Evolutionary conservation across 1,139 yeast genomes (phyloP).

Genomic region (Blastobotrys serpentis): DNA sequence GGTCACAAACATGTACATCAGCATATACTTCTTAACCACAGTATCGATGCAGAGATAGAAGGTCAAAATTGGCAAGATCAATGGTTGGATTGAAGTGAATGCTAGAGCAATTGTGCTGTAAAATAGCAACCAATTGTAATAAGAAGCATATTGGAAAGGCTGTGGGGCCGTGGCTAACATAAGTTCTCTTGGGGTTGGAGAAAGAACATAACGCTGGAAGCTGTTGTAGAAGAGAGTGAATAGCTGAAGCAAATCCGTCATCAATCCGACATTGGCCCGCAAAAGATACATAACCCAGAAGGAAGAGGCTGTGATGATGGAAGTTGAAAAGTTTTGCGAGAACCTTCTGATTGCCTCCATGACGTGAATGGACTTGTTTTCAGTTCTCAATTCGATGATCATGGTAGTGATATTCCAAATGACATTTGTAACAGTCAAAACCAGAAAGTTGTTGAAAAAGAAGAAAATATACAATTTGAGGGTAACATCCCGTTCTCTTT

Average conservation of each 20-base stretch:
- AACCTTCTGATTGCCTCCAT: slow-evolving; percentile 12
- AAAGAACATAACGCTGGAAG: slow-evolving; percentile 31
- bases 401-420: slow-evolving; percentile 41
- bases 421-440: slow-evolving; percentile 42
- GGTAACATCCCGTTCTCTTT: slow-evolving; percentile 42
- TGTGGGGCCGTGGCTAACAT: slow-evolving; percentile 41
- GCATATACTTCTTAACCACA: slow-evolving; percentile 39
- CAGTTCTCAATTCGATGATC: slow-evolving; percentile 31
- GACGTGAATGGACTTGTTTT: slow-evolving; percentile 26
- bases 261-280: slow-evolving; percentile 37
- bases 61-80: slow-evolving; percentile 39
- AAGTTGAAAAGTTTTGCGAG: slow-evolving; percentile 37
- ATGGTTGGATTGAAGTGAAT: slow-evolving; percentile 43
- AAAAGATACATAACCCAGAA: slow-evolving; percentile 46
- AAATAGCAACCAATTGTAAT: slow-evolving; percentile 40
- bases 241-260: slow-evolving; percentile 38
- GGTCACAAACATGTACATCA: slow-evolving; percentile 41
- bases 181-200: slow-evolving; percentile 42
- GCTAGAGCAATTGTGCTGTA: slow-evolving; percentile 42
- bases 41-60: slow-evolving; percentile 37
- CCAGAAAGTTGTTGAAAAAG: slow-evolving; percentile 41
- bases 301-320: slow-evolving; percentile 42
- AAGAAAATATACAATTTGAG: slow-evolving; percentile 41
- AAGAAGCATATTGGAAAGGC: slow-evolving; percentile 38
- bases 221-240: slow-evolving; percentile 33